Evolutionary conservation across 2,329 filamentous ascomycete genomes (phyloP), one percentile per base, ranked within the genome.

Genomic region (Colletotrichum limetticola): DNA sequence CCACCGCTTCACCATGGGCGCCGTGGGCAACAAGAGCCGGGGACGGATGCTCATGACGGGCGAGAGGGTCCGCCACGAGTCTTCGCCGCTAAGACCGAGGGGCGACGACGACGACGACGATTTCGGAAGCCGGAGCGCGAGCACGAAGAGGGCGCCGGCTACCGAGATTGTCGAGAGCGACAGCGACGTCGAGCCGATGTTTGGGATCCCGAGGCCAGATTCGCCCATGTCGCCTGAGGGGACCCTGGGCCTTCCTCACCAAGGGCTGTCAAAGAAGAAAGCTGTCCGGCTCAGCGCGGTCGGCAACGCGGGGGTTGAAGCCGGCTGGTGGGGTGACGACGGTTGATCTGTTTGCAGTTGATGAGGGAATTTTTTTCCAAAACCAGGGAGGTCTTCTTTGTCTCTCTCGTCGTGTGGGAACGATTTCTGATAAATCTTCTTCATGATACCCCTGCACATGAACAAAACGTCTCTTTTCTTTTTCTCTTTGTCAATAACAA

Each of bases 241-340:
- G 19, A 46, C 56, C 2, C 55, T 73, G 9, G 28, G 58, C 5
- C 35, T 72, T 42, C 66, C 74, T 14, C 60, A 26, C 28, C 61
- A 69, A 7, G 59, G 55, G 11, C 78, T 79, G 26, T 74, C 79
- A 60, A 79, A 77, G 75, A 84, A 84, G 77, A 86, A 83, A 76
- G 80, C 81, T 62, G 85, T 83, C 12, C 82, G 86, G 5, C 76
- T 85, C 56, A 85, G 83, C 64, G 84, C 84, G 1, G 83, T 85
- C 19, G 83, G 83, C 22, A 75, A 76, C 26, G 74, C 78, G 8
- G 76, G 76, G 30, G 77, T 77, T 5, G 79, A 81, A 8, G 76
- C 80, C 46, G 81, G 82, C 3, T 82, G 79, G 77, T 85, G 82
- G 84, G 84, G 82, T n/a, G 83, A 86, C 60, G 83, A 86, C n/a